phyloP scores from a whole-genome alignment of 176 grass and related monocot species.

The Saccharum spontaneum region DNA sequence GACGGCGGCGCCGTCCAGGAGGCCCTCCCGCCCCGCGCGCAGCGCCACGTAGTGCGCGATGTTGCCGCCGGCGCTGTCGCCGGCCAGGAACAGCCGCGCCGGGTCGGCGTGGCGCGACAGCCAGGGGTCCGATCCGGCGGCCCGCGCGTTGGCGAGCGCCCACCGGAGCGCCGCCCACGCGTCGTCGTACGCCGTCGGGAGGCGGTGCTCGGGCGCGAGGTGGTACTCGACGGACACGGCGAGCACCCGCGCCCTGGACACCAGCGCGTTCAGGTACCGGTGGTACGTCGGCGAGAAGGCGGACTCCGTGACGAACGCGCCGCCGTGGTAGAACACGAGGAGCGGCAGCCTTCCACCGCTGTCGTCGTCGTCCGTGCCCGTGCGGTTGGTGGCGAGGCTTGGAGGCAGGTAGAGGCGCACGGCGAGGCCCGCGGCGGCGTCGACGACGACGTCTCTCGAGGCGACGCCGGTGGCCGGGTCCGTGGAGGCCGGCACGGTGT shows the following conservation, averaged over 20 bases:
- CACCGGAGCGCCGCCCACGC: constrained; percentile 52
- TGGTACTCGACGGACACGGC: constrained; percentile 64
- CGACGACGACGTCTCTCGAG: constrained; percentile 39
- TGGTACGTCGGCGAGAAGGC: constrained; percentile 65
- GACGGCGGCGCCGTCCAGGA: neutral
- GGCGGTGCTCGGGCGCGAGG: constrained; percentile 56
- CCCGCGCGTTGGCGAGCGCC: constrained; percentile 34
- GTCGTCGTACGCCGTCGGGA: constrained; percentile 58
- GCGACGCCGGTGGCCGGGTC: constrained; percentile 53
- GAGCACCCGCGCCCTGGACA: constrained; percentile 33
- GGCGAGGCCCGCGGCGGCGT: constrained; percentile 19
- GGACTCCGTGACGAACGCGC: constrained; percentile 59
- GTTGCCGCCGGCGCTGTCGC: constrained; percentile 73
- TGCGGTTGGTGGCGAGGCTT: neutral
- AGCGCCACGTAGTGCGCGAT: constrained; percentile 62
- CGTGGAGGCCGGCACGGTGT: constrained; percentile 46
- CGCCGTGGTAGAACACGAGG: constrained; percentile 72
- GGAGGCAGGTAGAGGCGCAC: constrained; percentile 64
- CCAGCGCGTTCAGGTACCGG: constrained; percentile 68
- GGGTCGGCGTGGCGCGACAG: constrained; percentile 44
- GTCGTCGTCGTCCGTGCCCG: neutral
- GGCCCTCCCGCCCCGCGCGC: constrained; percentile 36
- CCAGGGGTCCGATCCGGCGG: constrained; percentile 47
- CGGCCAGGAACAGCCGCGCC: constrained; percentile 44
- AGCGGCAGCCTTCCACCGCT: constrained; percentile 26